Conservation (phyloP, 23 red algal genomes). For the Gracilaria gracilis region DNA sequence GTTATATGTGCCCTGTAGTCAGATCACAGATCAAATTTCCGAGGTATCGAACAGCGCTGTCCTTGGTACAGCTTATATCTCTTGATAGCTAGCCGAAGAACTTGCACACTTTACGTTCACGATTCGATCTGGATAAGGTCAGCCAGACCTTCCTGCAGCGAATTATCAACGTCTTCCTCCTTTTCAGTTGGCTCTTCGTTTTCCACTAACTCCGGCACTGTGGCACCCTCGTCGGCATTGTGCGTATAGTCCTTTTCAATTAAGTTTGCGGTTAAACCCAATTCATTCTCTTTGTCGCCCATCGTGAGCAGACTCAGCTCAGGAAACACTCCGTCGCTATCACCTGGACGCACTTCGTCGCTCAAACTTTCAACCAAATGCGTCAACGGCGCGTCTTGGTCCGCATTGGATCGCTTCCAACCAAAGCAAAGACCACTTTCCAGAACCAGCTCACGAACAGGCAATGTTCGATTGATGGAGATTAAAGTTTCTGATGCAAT, state of each 20-base stretch:
- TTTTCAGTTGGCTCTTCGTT: background rate
- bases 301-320: background rate
- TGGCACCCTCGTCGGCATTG: background rate
- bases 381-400: background rate
- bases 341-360: background rate
- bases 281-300: background rate
- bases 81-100: background rate
- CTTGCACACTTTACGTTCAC: background rate
- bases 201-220: background rate
- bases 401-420: background rate
- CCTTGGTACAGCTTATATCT: too few relatives aligned
- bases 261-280: background rate
- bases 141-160: background rate
- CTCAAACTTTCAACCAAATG: background rate
- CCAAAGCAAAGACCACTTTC: conserved; percentile 14
- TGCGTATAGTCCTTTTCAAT: background rate
- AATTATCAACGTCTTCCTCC: background rate
- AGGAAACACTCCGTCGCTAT: background rate
- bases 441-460: conserved; percentile 5
- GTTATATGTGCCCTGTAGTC: too few relatives aligned
- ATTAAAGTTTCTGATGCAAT: conserved; percentile 18
- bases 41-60: too few relatives aligned
- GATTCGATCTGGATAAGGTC: background rate
- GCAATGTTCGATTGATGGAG: conserved; percentile 2
- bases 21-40: too few relatives aligned